Conservation (phyloP, 2,329 filamentous ascomycete species). For the Paecilomyces formosus region DNA sequence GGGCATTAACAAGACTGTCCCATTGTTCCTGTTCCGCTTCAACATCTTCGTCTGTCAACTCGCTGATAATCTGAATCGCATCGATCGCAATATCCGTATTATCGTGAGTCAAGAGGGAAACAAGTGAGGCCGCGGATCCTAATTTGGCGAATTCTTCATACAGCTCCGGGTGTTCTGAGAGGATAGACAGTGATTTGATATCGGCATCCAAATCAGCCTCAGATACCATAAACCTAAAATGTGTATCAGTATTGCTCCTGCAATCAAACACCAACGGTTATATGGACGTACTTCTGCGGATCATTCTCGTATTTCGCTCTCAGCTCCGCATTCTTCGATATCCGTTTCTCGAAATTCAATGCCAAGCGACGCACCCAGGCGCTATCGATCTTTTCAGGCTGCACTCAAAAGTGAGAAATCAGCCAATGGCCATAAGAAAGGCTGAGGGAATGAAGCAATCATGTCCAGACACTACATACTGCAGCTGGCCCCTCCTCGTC, state of each 20-base stretch:
- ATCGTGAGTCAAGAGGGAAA: slow-evolving; percentile 80
- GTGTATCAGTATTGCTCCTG: background rate
- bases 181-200: slow-evolving; percentile 77
- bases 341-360: slow-evolving; percentile 80
- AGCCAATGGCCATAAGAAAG: slow-evolving; percentile 7
- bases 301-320: slow-evolving; percentile 76
- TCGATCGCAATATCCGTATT: slow-evolving; percentile 96
- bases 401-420: slow-evolving; percentile 7
- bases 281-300: slow-evolving; percentile 56
- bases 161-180: slow-evolving; percentile 78
- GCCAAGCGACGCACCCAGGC: slow-evolving; percentile 77
- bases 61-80: slow-evolving; percentile 78
- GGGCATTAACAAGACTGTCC: slow-evolving; percentile 61
- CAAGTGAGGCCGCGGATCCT: slow-evolving; percentile 65
- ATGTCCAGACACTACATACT: slow-evolving; percentile 17
- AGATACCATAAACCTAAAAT: slow-evolving; percentile 58
- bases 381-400: slow-evolving; percentile 69
- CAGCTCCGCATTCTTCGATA: slow-evolving; percentile 83
- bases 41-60: slow-evolving; percentile 91
- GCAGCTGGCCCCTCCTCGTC: slow-evolving; percentile 44
- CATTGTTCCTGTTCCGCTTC: slow-evolving; percentile 73
- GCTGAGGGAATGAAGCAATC: background rate
- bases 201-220: slow-evolving; percentile 87
- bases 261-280: background rate
- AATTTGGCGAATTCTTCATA: slow-evolving; percentile 73